Base-by-base conservation (phyloP, 768 basidiomycete species). In the Crassisporium funariophilum region DNA sequence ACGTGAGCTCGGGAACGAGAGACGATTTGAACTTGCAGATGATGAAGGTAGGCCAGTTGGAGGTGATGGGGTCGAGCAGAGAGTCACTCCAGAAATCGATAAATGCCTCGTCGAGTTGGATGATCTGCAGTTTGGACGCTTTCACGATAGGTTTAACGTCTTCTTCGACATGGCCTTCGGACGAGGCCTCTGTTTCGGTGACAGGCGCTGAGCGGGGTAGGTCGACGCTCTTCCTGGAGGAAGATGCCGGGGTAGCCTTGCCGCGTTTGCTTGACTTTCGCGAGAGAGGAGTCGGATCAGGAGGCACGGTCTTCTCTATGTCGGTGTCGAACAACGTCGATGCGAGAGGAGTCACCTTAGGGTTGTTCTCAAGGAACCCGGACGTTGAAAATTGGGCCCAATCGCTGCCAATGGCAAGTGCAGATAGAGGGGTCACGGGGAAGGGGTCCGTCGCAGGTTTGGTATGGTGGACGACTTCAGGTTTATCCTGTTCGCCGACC, bases 31-130 rank as follows among this genome's bases (percentile, higher is more conserved):
- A 75, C 60, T 83, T 83, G 62, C 84, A 86, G 11, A 91, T 61
- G 31, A 86, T 76, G 53, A 90, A 88, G 4, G 74, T 67, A 10
- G 87, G 88, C 87, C 84, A 89, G 34, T 68, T 63, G 1, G 73
- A 62, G 0, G 84, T 70, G 47, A 88, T 76, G 13, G 86, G 81
- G 56, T 91, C 88, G 12, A 83, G 67, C 23, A 90, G 59, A 2
- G 86, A 77, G 57, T 91, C 88, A 41, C 74, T 77, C 87, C 88
- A 91, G 60, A 89, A 89, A 62, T 91, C 88, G 44, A 90, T 67
- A 61, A 91, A 91, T 1, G 88, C 86, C 56, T 91, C 88, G 56
- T 91, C 89, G 9, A 91, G 58, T 49, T 81, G 75, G n/a, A 83
- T 66, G 25, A 79, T 53, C 11, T 72, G 66, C 9, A 84, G 63